Conservation (phyloP, 2,329 filamentous ascomycete genomes). For the Ilyonectria destructans region DNA sequence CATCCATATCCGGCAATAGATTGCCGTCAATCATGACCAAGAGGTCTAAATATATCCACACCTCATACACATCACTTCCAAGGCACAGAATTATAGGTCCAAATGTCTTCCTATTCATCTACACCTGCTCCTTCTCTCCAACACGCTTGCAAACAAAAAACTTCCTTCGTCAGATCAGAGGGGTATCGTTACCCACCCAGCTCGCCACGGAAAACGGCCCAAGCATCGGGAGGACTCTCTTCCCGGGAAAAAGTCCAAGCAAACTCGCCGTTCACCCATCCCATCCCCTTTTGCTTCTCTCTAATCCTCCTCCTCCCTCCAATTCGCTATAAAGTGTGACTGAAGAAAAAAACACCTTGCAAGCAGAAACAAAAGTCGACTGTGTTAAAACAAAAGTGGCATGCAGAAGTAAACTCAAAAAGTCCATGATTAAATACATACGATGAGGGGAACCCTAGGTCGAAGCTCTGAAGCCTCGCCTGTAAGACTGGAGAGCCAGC, state of each 20-base stretch:
- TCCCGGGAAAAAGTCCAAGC: not conserved
- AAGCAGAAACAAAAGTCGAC: conserved; percentile 25
- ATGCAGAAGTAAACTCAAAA: conserved; percentile 35
- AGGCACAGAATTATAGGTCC: not conserved
- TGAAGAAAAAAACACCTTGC: conserved; percentile 31
- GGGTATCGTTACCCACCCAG: conserved; percentile 23
- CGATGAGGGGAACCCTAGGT: conserved; percentile 34
- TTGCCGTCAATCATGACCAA: not conserved
- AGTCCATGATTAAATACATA: conserved; percentile 50
- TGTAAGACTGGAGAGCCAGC: conserved; percentile 29
- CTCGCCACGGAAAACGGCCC: conserved; percentile 11
- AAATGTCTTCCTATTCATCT: conserved; percentile 45
- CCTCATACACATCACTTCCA: not conserved
- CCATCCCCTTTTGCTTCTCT: conserved; percentile 19
- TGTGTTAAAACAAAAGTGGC: conserved; percentile 24
- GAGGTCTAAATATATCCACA: not conserved
- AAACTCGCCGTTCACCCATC: conserved; percentile 15
- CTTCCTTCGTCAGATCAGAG: conserved; percentile 34
- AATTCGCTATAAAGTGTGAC: conserved; percentile 4
- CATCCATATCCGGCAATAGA: not conserved
- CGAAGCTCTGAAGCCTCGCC: conserved; percentile 29
- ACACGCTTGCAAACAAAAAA: conserved; percentile 36
- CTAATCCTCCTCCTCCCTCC: conserved; percentile 24
- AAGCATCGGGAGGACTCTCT: conserved; percentile 1
- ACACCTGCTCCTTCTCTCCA: conserved; percentile 41